Conservation (phyloP, 164 flowering plant species). For the Chimonanthus praecox region DNA sequence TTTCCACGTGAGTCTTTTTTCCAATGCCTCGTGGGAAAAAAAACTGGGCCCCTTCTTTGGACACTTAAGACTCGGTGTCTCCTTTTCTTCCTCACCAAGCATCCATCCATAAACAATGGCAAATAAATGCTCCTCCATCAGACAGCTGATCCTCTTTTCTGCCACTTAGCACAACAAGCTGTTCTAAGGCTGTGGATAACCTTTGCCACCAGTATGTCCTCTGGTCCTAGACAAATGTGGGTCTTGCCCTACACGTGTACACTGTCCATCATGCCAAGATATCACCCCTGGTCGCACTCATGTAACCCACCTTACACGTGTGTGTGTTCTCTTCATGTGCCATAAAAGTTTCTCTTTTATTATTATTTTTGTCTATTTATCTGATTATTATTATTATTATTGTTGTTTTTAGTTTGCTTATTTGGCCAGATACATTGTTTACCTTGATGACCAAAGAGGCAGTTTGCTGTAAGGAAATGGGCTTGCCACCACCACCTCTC, state of each 20-base stretch:
- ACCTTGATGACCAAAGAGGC: neutral
- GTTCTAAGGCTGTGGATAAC: neutral
- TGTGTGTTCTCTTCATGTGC: neutral
- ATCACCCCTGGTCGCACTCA: neutral
- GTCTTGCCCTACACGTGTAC: neutral
- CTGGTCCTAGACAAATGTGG: neutral
- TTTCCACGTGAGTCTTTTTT: no score
- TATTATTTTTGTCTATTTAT: no score
- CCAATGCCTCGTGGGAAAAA: no score
- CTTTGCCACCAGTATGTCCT: neutral
- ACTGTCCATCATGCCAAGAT: neutral
- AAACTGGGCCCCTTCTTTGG: no score
- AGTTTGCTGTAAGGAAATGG: constrained; percentile 5
- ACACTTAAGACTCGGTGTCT: no score
- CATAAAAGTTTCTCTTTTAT: neutral
- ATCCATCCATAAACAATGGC: neutral
- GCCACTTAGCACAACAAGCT: neutral
- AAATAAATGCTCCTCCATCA: neutral
- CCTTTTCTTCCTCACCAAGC: neutral
- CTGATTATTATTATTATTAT: no score
- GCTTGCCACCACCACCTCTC: constrained; percentile 4
- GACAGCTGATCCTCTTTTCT: neutral
- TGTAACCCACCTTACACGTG: neutral
- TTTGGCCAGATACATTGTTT: neutral
- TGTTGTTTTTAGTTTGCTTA: neutral